Evolutionary conservation across 257 asterid species (phyloP), one percentile per base, ranked within the genome.

Genomic region (Leptodermis oblonga): DNA sequence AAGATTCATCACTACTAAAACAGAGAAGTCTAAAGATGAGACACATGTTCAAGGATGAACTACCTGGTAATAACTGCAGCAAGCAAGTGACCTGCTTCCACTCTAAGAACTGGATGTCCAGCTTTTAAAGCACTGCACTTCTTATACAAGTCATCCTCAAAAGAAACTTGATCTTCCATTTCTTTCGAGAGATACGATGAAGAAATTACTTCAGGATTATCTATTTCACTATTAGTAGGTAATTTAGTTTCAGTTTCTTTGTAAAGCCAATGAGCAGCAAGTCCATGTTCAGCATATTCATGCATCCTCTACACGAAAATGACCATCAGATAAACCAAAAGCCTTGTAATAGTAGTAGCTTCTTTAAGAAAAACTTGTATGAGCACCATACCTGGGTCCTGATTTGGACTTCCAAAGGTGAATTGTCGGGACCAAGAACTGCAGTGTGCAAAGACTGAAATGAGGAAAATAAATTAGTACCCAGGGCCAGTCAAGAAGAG

Each of bases 201-300:
- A 61, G 71, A 59, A 37, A 68, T 75, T 65, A 62, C 23, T 68
- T 79, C 90, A 75, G 90, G 77, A 74, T 79, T 90, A 73, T 73
- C 62, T 41, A 71, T 65, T 48, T 73, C 23, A 79, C 78, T 84
- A 78, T 78, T 79, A 71, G 85, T 77, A 26, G 94, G 90, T 81
- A 87, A 74, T 68, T 72, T 69, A 76, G 63, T 79, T 76, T 81
- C 95, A 69, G 96, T 83, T 81, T 93, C 97, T 84, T 93, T 93
- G 82, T 93, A 93, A 72, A 93, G 92, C 97, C 97, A 93, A 83
- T 93, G 98, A 25, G 98, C 98, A 76, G 98, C 98, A 73, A 82
- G 95, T 68, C 98, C 98, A 61, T 93, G 95, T 75, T 93, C 98
- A 65, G 98, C 97, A 76, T 89, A 88, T 70, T 93, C 96, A 67